Conservation (phyloP, 305 asterid genomes). For the Fraxinus paxiana region DNA sequence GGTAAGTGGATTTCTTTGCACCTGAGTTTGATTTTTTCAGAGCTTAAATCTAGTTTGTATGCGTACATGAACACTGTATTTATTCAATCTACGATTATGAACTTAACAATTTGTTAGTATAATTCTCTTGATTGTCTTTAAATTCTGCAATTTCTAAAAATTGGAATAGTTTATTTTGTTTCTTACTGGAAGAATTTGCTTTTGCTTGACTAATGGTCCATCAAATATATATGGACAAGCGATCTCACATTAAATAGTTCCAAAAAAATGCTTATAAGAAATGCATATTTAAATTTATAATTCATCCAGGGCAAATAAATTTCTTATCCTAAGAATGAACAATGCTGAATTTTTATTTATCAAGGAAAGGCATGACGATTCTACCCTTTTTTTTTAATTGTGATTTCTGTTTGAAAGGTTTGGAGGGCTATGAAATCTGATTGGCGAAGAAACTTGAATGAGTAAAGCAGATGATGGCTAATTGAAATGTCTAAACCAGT, state of each 20-base stretch:
- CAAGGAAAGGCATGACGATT: constrained; percentile 5
- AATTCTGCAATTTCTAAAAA: background rate
- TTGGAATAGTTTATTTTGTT: background rate
- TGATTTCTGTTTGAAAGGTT: constrained; percentile 12
- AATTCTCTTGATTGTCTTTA: background rate
- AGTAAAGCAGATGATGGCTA: constrained; percentile 21
- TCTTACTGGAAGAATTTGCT: background rate
- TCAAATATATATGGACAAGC: background rate
- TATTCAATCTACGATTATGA: background rate
- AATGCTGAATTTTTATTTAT: background rate
- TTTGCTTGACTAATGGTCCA: background rate
- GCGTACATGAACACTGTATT: background rate
- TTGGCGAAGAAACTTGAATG: constrained; percentile 22
- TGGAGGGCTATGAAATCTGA: constrained; percentile 14
- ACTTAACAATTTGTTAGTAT: background rate
- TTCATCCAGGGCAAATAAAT: background rate
- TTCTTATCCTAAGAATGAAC: background rate
- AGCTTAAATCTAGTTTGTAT: background rate
- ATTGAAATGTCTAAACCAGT: constrained; percentile 21
- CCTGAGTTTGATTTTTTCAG: background rate
- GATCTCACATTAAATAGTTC: background rate
- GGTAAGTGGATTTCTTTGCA: background rate
- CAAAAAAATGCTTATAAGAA: background rate
- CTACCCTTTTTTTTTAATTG: background rate
- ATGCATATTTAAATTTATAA: background rate